Evolutionary conservation across 805 yeast species (phyloP), one percentile per base, ranked within the genome.

Genomic region (Candida glaebosa): DNA sequence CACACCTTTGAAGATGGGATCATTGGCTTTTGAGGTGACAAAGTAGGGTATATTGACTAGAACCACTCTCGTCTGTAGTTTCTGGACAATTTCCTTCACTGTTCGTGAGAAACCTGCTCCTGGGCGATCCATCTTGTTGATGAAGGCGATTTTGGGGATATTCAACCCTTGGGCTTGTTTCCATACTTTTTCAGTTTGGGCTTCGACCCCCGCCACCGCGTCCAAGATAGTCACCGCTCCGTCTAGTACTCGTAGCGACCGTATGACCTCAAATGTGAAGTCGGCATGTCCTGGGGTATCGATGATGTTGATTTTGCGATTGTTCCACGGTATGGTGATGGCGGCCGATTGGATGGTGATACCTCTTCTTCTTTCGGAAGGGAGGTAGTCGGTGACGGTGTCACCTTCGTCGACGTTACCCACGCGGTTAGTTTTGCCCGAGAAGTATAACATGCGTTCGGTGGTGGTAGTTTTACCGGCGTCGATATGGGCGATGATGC

Each of bases 251-350:
- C 96, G 75, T 43, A 93, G 71, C 0, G 98, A 83, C 42, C 97
- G 68, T 2, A 80, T 86, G 3, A 93, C 99, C 62, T 93, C 99
- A 60, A 90, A 93, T 0, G 95, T 86, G 60, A 93, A 93, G 63
- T 93, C 99, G 0, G 96, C 97, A 63, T 93, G 99, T 0, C 99
- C 99, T 0, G 99, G 99, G 0, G 99, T 93, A 60, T 93, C 99
- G 18, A 93, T 89, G 42, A 93, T 71, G 60, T 93, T 93, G 53
- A 93, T 81, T 49, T 79, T 80, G 54, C 79, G 77, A 37, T 70
- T 67, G 45, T 78, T 79, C 98, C 98, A 93, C 20, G 87, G 84
- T 38, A 93, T 76, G 0, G 96, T 79, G 28, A 91, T 89, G 0
- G 98, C 97, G 0, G 99, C 99, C 59, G 91, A 84, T 58, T 90